Evolutionary conservation across 2,329 filamentous ascomycete genomes (phyloP).

Genomic region (Exophiala sp.): DNA sequence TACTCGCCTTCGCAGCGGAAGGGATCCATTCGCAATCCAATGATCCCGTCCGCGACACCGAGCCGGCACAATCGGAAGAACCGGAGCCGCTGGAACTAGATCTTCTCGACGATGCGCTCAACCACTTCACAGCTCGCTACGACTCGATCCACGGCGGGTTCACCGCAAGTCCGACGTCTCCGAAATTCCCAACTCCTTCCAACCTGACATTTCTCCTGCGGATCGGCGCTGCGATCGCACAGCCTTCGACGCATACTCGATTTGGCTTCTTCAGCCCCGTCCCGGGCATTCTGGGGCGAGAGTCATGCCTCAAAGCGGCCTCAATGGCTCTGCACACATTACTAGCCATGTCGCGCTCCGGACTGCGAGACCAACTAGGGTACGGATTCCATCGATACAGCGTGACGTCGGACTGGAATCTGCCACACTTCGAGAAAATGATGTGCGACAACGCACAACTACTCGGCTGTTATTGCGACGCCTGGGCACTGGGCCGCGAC

Average conservation of each 20-base stretch:
- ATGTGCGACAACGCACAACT: constrained; percentile 87
- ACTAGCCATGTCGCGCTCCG: constrained; percentile 66
- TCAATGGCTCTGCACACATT: constrained; percentile 78
- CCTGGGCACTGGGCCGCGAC: constrained; percentile 64
- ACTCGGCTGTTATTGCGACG: constrained; percentile 76
- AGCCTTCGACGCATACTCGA: constrained; percentile 23
- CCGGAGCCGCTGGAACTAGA: constrained; percentile 79
- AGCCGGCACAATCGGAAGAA: constrained; percentile 35
- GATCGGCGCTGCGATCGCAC: constrained; percentile 48
- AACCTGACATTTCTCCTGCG: constrained; percentile 78
- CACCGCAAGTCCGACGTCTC: constrained; percentile 49
- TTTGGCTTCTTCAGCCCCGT: constrained; percentile 61
- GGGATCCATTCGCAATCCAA: constrained; percentile 54
- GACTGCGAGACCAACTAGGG: constrained; percentile 68
- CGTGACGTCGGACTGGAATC: constrained; percentile 82
- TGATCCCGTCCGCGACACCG: constrained; percentile 26
- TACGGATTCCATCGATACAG: constrained; percentile 80
- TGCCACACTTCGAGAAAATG: constrained; percentile 97
- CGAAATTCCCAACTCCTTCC: constrained; percentile 84
- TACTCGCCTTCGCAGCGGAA: constrained; percentile 83
- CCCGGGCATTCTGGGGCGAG: constrained; percentile 76
- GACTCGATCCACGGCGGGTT: constrained; percentile 77
- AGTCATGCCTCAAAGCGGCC: constrained; percentile 66
- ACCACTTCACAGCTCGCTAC: constrained; percentile 72
- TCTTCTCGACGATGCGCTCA: constrained; percentile 81